Percentiles rank a stretch among this genome's conserved stretches.
phyloP scores from a whole-genome alignment of 2,329 filamentous ascomycete species.

The Trichoderma brevicompactum region DNA sequence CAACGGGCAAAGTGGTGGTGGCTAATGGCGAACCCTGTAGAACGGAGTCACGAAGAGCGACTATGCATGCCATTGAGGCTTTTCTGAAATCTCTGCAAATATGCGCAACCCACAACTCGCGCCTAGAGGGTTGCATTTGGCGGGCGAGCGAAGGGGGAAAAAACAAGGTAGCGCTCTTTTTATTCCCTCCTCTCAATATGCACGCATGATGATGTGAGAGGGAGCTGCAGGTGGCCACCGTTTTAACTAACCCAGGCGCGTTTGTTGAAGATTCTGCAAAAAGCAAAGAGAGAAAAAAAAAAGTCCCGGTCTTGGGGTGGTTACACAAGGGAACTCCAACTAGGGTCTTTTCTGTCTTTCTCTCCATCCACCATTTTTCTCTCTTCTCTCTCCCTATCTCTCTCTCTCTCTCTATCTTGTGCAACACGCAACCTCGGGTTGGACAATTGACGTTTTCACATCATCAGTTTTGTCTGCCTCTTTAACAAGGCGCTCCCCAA shows the following conservation, averaged over 20 bases:
- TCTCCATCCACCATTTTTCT: not conserved
- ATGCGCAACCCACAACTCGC: conserved; percentile 17
- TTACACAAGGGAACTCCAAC: not conserved
- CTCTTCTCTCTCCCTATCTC: not conserved
- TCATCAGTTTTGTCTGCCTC: not conserved
- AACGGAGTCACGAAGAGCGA: conserved; percentile 6
- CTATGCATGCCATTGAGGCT: conserved; percentile 22
- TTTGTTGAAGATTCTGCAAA: conserved; percentile 22
- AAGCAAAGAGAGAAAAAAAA: not conserved
- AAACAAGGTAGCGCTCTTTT: not conserved
- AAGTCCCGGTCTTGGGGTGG: not conserved
- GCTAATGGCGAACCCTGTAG: conserved; percentile 23
- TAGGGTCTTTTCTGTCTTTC: not conserved
- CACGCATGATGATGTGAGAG: conserved; percentile 14
- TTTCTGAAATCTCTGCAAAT: conserved; percentile 21
- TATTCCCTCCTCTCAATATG: not conserved
- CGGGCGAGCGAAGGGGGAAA: not conserved
- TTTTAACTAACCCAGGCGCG: not conserved
- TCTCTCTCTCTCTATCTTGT: not conserved
- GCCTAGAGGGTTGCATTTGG: conserved; percentile 14
- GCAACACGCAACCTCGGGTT: not conserved
- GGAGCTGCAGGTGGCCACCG: conserved; percentile 9
- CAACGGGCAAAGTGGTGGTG: conserved; percentile 1
- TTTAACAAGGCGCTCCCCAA: not conserved
- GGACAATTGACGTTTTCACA: not conserved